Evolutionary conservation across 768 basidiomycete species (phyloP).

Genomic region (Macrolepiota fuliginosa): DNA sequence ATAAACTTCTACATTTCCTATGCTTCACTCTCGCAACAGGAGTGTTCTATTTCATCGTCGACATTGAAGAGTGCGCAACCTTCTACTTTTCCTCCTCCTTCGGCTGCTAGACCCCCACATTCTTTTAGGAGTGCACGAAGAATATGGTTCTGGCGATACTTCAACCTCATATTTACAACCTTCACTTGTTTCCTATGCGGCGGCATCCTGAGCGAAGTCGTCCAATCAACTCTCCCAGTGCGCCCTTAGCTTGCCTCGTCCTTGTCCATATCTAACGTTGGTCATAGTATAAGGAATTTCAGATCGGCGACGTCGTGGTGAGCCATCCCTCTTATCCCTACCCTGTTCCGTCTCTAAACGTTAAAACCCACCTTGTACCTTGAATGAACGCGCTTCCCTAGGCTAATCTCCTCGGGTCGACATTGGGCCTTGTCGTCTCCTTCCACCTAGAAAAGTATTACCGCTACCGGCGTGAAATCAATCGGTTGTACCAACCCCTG

Average conservation of each 20-base stretch:
- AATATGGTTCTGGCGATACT: conserved; percentile 86
- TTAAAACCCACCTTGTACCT: too few relatives aligned
- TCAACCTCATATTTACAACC: conserved; percentile 63
- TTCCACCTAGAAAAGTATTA: conserved; percentile 76
- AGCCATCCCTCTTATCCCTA: conserved; percentile 14
- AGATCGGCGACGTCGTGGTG: conserved; percentile 71
- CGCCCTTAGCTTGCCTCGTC: not conserved
- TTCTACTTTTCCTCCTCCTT: not conserved
- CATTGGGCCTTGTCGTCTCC: conserved; percentile 61
- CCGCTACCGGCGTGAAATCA: conserved; percentile 78
- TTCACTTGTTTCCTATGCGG: conserved; percentile 78
- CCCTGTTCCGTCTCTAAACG: not conserved
- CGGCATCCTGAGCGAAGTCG: conserved; percentile 77
- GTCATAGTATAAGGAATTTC: conserved; percentile 64
- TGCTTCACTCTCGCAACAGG: conserved; percentile 74
- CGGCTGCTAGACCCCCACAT: not conserved
- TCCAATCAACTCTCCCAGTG: conserved; percentile 78
- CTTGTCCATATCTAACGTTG: conserved; percentile 2
- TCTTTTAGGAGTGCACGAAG: conserved; percentile 67
- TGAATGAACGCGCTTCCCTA: conserved; percentile 22
- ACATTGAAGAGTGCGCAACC: conserved; percentile 76
- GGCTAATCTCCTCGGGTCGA: conserved; percentile 79
- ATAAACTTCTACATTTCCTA: conserved; percentile 77
- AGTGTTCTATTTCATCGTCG: conserved; percentile 85
- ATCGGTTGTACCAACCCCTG: conserved; percentile 75